Evolutionary conservation across 805 yeast species (phyloP).

Genomic region (Yarrowia sp.): DNA sequence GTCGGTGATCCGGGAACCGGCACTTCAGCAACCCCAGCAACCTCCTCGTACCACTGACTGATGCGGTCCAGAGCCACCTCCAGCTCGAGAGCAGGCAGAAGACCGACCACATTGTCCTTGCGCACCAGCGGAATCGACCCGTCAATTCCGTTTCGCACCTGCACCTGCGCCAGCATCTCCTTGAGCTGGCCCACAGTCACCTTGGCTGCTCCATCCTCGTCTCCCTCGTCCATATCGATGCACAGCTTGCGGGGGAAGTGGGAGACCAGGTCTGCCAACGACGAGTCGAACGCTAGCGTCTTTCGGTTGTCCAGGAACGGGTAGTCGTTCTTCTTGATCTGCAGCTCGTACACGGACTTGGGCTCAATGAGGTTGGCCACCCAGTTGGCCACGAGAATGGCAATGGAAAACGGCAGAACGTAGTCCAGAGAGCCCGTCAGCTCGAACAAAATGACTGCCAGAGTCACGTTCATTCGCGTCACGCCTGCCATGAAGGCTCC

Average conservation of each 20-base stretch:
- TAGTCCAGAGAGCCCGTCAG: constrained; percentile 56
- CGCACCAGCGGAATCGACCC: constrained; percentile 53
- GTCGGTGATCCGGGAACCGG: background rate
- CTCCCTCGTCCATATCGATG: constrained; percentile 44
- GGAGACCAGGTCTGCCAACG: constrained; percentile 45
- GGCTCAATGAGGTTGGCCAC: constrained; percentile 53
- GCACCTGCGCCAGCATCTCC: constrained; percentile 42
- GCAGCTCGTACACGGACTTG: constrained; percentile 49
- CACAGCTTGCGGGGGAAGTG: constrained; percentile 32
- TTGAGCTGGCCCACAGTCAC: constrained; percentile 41
- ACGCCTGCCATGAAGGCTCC: constrained; percentile 95
- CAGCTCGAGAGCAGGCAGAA: constrained; percentile 51
- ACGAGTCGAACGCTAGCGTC: constrained; percentile 40
- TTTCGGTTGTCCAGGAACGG: constrained; percentile 52
- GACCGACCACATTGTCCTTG: constrained; percentile 44
- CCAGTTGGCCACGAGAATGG: constrained; percentile 59
- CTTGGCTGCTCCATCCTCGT: constrained; percentile 32
- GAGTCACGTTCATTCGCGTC: constrained; percentile 86
- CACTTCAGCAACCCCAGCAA: background rate
- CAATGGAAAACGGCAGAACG: constrained; percentile 55
- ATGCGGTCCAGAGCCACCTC: constrained; percentile 52
- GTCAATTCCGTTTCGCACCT: constrained; percentile 47
- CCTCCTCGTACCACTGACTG: constrained; percentile 31
- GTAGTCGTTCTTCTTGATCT: constrained; percentile 49
- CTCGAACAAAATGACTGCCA: constrained; percentile 88